Conservation (phyloP, 2,329 filamentous ascomycete genomes). For the Ceratocystis diversiconidia region DNA sequence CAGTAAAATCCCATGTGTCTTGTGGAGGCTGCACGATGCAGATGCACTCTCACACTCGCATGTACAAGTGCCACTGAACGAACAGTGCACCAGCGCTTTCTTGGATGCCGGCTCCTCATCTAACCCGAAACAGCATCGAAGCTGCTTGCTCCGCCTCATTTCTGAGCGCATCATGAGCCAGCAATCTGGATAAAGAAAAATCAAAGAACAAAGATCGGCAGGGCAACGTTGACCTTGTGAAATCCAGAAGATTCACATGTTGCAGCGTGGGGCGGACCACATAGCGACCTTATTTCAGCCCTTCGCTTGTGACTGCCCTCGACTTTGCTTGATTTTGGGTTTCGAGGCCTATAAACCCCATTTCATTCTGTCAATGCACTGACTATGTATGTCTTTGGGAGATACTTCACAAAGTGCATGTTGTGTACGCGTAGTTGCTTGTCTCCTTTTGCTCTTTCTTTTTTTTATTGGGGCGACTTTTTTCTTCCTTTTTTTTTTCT, state of each 20-base stretch:
- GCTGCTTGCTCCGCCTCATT: not conserved
- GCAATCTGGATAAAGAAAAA: constrained; percentile 2
- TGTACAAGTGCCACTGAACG: not conserved
- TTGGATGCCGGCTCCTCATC: not conserved
- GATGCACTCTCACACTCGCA: not conserved
- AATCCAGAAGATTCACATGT: not conserved
- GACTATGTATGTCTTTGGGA: not conserved
- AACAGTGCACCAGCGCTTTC: not conserved
- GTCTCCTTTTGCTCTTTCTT: not conserved
- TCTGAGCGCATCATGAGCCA: not conserved
- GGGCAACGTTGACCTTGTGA: not conserved
- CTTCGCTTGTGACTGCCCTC: not conserved
- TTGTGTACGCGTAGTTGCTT: not conserved
- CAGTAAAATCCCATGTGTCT: not conserved
- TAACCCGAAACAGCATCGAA: not conserved
- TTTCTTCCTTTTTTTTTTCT: not conserved
- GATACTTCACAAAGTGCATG: not conserved
- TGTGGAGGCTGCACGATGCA: not conserved
- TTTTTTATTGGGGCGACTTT: not conserved
- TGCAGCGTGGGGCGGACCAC: not conserved
- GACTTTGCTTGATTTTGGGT: not conserved
- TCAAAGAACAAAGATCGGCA: not conserved
- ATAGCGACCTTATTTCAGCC: not conserved
- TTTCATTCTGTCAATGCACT: not conserved
- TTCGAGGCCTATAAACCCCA: not conserved